phyloP scores from a whole-genome alignment of 163 green algal species.

The Chlamydomonas reinhardtii region DNA sequence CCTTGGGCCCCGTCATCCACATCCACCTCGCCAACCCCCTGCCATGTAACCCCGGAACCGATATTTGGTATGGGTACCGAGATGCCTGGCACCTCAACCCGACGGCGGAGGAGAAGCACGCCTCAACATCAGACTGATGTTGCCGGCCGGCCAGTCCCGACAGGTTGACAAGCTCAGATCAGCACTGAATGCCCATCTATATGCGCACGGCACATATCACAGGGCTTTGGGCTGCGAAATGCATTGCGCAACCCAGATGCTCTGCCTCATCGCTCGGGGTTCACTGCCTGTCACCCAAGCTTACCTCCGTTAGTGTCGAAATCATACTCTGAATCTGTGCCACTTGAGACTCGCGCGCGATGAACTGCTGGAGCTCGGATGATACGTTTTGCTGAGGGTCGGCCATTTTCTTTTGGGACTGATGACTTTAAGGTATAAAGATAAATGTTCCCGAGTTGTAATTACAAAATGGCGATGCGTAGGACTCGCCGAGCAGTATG shows the following conservation, averaged over 20 bases:
- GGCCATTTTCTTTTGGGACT: neutral
- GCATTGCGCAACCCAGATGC: neutral
- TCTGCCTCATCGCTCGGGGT: neutral
- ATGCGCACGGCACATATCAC: neutral
- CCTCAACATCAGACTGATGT: no score
- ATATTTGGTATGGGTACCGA: no score
- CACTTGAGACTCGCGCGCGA: constrained; percentile 65
- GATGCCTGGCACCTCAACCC: no score
- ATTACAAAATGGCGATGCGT: neutral
- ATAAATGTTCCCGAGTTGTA: neutral
- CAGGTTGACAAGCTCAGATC: neutral
- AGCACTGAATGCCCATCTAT: neutral
- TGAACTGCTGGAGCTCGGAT: constrained; percentile 65
- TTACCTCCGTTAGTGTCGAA: constrained; percentile 68
- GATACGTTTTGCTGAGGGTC: constrained; percentile 9
- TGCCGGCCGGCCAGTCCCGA: no score
- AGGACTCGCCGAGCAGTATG: no score
- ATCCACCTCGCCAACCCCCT: no score
- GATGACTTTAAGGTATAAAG: neutral
- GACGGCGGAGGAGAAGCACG: no score
- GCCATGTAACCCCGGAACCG: no score
- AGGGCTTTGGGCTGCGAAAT: no score
- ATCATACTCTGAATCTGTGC: constrained; percentile 73
- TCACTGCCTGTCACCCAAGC: neutral
- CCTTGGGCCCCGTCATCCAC: no score